Percentiles rank a stretch among this genome's conserved stretches.
Evolutionary conservation across 768 basidiomycete genomes (phyloP).

Genomic region (Tylopilus felleus): DNA sequence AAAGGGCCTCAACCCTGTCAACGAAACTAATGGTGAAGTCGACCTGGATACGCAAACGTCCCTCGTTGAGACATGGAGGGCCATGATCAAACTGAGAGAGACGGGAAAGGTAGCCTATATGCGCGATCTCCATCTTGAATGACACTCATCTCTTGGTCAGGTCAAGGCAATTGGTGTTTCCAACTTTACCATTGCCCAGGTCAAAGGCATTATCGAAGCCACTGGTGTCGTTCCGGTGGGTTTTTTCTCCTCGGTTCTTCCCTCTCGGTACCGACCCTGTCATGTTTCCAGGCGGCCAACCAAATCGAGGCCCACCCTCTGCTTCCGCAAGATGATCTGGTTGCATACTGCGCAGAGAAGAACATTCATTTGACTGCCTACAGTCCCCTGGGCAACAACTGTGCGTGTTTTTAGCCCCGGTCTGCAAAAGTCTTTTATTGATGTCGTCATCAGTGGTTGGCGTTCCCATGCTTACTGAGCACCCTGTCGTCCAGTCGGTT

Average conservation of each 20-base stretch:
- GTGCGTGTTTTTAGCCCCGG: conserved; percentile 36
- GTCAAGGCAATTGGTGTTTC: conserved; percentile 76
- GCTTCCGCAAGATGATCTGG: conserved; percentile 70
- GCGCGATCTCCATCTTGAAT: neutral
- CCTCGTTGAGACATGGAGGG: conserved; percentile 82
- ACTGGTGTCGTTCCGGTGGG: conserved; percentile 72
- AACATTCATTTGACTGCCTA: conserved; percentile 70
- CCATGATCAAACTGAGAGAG: conserved; percentile 66
- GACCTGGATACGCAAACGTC: conserved; percentile 56
- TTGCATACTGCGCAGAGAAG: conserved; percentile 64
- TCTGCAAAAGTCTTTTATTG: neutral
- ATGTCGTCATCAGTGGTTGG: conserved; percentile 44
- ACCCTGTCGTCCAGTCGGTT: conserved; percentile 56
- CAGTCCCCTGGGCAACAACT: conserved; percentile 79
- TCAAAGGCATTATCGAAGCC: conserved; percentile 64
- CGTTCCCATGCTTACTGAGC: conserved; percentile 65
- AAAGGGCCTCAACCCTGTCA: conserved; percentile 50
- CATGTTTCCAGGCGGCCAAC: conserved; percentile 49
- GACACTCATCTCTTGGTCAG: conserved; percentile 27
- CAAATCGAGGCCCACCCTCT: conserved; percentile 85
- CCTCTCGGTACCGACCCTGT: neutral
- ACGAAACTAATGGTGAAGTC: conserved; percentile 40
- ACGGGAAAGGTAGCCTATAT: conserved; percentile 55
- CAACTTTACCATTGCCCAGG: conserved; percentile 68
- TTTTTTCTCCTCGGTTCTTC: neutral